These are phyloP conservation scores for Juncus effusus DNA, from an alignment of 176 grass and related monocot genomes.

Conservation along the genomic window DNA sequence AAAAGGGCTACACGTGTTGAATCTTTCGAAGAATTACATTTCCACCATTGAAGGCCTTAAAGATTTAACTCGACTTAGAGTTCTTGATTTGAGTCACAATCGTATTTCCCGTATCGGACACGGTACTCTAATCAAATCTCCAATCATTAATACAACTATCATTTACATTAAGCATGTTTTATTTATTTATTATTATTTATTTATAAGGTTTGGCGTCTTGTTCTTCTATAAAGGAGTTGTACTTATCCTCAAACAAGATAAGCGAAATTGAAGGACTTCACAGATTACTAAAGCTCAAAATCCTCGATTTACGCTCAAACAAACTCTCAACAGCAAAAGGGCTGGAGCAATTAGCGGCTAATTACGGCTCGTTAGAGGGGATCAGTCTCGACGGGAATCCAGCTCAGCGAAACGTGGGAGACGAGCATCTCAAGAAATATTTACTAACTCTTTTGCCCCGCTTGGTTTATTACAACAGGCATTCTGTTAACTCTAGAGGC, in stretches of 20 bases:
- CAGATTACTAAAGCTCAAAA: conserved; percentile 76
- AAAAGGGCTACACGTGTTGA: conserved; percentile 93
- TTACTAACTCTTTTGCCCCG: conserved; percentile 63
- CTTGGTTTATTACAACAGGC: conserved; percentile 70
- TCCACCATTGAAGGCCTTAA: conserved; percentile 85
- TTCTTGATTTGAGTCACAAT: conserved; percentile 84
- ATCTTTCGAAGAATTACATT: conserved; percentile 86
- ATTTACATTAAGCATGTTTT: conserved; percentile 14
- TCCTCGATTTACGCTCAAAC: conserved; percentile 72
- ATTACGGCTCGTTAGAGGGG: conserved; percentile 76
- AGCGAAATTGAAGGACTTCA: conserved; percentile 93
- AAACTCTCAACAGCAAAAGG: conserved; percentile 80
- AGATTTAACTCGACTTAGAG: conserved; percentile 72
- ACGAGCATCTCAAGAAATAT: conserved; percentile 86
- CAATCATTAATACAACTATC: conserved; percentile 9
- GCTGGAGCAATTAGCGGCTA: conserved; percentile 61
- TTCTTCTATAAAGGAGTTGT: conserved; percentile 81
- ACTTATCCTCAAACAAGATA: conserved; percentile 89
- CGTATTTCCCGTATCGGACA: conserved; percentile 87
- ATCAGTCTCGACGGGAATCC: conserved; percentile 85
- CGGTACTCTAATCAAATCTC: conserved; percentile 45
- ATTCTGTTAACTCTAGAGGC: conserved; percentile 51
- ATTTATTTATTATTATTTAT: not conserved
- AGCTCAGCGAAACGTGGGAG: conserved; percentile 76
- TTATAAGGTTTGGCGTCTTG: conserved; percentile 79